Conservation (phyloP, 768 basidiomycete species). For the Imleria badia region DNA sequence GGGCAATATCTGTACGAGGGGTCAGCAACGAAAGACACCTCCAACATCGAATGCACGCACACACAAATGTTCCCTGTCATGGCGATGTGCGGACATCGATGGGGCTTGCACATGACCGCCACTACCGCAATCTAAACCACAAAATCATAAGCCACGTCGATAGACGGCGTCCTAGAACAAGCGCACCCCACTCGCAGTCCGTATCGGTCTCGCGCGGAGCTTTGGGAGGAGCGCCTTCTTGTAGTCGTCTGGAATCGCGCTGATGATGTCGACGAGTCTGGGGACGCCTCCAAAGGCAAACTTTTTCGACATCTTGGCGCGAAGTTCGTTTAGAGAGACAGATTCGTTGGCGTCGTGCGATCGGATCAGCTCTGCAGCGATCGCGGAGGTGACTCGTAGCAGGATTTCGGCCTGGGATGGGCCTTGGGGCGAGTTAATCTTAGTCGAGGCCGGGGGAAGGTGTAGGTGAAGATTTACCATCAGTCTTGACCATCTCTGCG, state of each 20-base stretch:
- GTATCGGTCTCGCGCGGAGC: slow-evolving; percentile 88
- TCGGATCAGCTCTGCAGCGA: slow-evolving; percentile 91
- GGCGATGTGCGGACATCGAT: slow-evolving; percentile 98
- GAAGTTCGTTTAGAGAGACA: slow-evolving; percentile 85
- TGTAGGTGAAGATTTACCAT: slow-evolving; percentile 26
- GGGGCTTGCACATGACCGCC: slow-evolving; percentile 99
- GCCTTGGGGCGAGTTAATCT: slow-evolving; percentile 38
- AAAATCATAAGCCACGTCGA: not conserved
- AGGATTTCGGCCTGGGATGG: slow-evolving; percentile 90
- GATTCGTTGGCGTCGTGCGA: slow-evolving; percentile 75
- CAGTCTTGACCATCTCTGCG: slow-evolving; percentile 37
- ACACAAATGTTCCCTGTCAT: slow-evolving; percentile 99
- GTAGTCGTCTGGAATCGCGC: slow-evolving; percentile 97
- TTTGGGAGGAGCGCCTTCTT: slow-evolving; percentile 89
- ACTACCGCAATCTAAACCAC: slow-evolving; percentile 86
- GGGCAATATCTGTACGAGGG: slow-evolving; percentile 77
- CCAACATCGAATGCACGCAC: slow-evolving; percentile 42
- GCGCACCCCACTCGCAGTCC: slow-evolving; percentile 93
- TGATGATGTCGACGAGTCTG: slow-evolving; percentile 94
- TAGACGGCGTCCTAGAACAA: not conserved
- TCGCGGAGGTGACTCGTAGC: slow-evolving; percentile 88
- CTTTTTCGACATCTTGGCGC: slow-evolving; percentile 88
- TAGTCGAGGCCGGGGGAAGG: not conserved
- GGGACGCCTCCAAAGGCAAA: slow-evolving; percentile 85
- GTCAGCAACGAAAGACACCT: slow-evolving; percentile 5